Evolutionary conservation across 768 basidiomycete species (phyloP), one percentile per base, ranked within the genome.

Genomic region (Amanita jacksonii): DNA sequence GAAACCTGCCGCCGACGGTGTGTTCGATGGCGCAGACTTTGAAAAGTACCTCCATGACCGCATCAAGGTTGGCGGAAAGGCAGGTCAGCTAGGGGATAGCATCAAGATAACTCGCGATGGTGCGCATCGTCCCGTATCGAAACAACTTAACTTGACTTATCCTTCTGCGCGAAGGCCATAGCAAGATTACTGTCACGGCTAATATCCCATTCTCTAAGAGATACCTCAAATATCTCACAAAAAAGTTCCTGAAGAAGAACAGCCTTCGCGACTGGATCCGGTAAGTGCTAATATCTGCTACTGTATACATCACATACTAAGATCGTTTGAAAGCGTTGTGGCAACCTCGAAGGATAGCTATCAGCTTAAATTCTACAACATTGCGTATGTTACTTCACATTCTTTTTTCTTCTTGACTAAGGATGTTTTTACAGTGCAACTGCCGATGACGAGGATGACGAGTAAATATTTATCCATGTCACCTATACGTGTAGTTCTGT

Each of bases 211-310:
- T 97, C 69, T 97, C 94, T 40, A 98, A 98, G 72, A 78, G 89
- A 46, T 97, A 96, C 67, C 81, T 97, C 62, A 97, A 98, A 69
- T 99, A 98, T 70, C 74, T 98, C 49, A 97, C 94, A 51, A 98
- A 98, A 77, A 94, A 94, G 73, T 93, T 90, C 77, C 76, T 98
- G 68, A 98, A 98, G 79, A 96, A 96, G 79, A 92, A 93, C 70
- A 69, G 74, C 35, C 76, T 96, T 56, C 83, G 92, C 53, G 93
- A 97, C 69, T 97, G 91, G 87, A 90, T 97, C 62, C 92, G 91
- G 79, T 82, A 51, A 39, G 70, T 61, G 13, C n/a, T 10, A 8
- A 12, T 24, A 35, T 34, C 19, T 41, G 24, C 7, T 8, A 16
- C 36, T n/a, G 16, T 35, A 13, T n/a, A 51, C 13, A 36, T 43